phyloP scores from a whole-genome alignment of 2,329 filamentous ascomycete species.

The Calonectria montana region DNA sequence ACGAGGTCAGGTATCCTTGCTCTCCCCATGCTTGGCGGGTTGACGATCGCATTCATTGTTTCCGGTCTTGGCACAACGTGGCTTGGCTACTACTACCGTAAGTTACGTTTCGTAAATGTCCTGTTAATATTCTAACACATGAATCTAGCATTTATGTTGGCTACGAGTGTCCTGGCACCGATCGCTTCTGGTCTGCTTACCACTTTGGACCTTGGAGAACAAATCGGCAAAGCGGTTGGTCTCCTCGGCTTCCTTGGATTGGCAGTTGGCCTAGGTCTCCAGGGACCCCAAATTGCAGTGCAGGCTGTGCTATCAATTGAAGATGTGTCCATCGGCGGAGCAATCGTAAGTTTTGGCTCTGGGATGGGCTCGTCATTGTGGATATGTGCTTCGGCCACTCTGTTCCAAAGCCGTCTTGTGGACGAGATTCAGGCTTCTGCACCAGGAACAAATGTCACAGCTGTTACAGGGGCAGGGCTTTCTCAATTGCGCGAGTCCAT shows the following conservation, averaged over 20 bases:
- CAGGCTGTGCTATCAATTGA: slow-evolving; percentile 34
- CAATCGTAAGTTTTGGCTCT: slow-evolving; percentile 35
- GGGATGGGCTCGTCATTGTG: slow-evolving; percentile 39
- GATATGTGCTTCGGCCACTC: slow-evolving; percentile 40
- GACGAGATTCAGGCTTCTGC: slow-evolving; percentile 30
- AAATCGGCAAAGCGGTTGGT: slow-evolving; percentile 32
- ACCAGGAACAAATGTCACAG: slow-evolving; percentile 17
- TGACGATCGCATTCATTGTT: slow-evolving; percentile 28
- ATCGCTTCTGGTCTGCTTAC: slow-evolving; percentile 38
- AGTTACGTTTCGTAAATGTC: fast-evolving
- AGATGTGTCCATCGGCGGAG: slow-evolving; percentile 37
- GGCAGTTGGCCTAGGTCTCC: slow-evolving; percentile 36
- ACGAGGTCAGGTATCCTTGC: slow-evolving; percentile 34
- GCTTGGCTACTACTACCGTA: slow-evolving; percentile 41
- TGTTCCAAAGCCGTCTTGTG: slow-evolving; percentile 34
- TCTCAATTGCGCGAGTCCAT: slow-evolving; percentile 31
- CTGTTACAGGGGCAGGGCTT: slow-evolving; percentile 25
- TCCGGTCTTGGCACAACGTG: slow-evolving; percentile 36
- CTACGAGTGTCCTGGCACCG: slow-evolving; percentile 32
- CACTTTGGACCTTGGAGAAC: slow-evolving; percentile 32
- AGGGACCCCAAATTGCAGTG: slow-evolving; percentile 34
- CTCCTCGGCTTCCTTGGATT: slow-evolving; percentile 35
- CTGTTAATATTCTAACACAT: not conserved
- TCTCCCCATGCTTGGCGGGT: slow-evolving; percentile 36
- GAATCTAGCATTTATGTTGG: slow-evolving; percentile 36